Evolutionary conservation across 164 flowering plant species (phyloP).

Genomic region (Stephania japonica): DNA sequence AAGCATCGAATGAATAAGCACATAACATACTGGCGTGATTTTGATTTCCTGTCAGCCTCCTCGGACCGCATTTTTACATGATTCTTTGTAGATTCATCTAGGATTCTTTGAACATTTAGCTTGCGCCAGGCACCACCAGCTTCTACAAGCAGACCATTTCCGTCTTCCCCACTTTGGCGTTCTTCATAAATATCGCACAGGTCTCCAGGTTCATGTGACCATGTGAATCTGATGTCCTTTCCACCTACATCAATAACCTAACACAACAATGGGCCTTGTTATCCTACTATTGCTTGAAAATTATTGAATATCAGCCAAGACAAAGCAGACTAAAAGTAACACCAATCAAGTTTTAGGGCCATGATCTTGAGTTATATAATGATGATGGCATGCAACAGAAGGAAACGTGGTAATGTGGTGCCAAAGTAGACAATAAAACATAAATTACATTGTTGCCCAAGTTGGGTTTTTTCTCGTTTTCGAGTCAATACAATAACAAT

Average conservation of each 20-base stretch:
- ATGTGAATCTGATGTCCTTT: constrained; percentile 83
- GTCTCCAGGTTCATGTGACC: constrained; percentile 76
- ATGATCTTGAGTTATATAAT: not conserved
- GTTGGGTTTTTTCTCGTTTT: not conserved
- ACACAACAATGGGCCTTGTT: constrained; percentile 15
- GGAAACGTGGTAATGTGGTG: not conserved
- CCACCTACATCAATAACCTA: constrained; percentile 94
- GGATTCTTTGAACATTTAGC: constrained; percentile 75
- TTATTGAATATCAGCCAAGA: not conserved
- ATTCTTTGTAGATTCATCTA: constrained; percentile 90
- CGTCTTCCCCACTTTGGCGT: constrained; percentile 68
- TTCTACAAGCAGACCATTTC: constrained; percentile 87
- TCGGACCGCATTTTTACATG: constrained; percentile 94
- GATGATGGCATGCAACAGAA: not conserved
- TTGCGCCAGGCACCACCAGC: constrained; percentile 92
- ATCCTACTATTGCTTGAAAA: not conserved
- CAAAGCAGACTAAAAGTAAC: not conserved
- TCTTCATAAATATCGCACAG: constrained; percentile 96
- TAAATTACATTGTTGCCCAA: no score
- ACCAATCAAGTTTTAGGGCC: not conserved
- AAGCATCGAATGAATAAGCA: not conserved
- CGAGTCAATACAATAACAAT: no score
- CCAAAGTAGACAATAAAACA: no score
- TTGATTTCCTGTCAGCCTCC: constrained; percentile 77
- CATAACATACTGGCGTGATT: constrained; percentile 75